Conservation (phyloP, 768 basidiomycete species). For the Leucocoprinus leucothites region DNA sequence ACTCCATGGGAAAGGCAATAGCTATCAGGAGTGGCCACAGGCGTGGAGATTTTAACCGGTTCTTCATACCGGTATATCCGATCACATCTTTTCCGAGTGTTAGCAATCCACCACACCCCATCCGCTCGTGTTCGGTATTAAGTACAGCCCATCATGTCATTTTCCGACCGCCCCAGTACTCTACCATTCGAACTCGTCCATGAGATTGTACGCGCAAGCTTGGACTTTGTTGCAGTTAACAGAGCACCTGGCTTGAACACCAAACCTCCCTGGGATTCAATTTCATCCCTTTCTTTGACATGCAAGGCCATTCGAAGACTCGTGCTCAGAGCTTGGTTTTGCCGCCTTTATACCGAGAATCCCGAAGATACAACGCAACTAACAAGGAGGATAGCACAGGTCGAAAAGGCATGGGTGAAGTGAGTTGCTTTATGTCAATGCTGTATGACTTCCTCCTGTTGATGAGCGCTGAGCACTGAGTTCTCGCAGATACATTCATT, state of each 20-base stretch:
- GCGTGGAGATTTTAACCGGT: no score
- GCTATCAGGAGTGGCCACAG: no score
- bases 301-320: slow-evolving; percentile 7
- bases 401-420: background rate
- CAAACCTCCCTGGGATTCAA: slow-evolving; percentile 1
- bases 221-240: slow-evolving; percentile 7
- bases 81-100: no score
- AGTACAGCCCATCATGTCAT: no score
- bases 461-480: background rate
- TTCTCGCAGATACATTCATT: slow-evolving; percentile 2
- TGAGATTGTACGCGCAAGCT: slow-evolving; percentile 26
- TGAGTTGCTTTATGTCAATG: background rate
- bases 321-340: slow-evolving; percentile 10
- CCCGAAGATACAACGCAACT: background rate
- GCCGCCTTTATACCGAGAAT: slow-evolving; percentile 1
- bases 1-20: no score
- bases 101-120: no score
- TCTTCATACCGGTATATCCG: no score
- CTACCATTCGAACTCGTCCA: slow-evolving; percentile 32
- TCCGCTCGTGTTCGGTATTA: no score
- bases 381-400: background rate
- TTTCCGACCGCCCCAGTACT: no score
- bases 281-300: slow-evolving; percentile 1
- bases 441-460: no score
- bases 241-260: background rate